Conservation (phyloP, 371 early-diverging fungal genomes). For the Blastocladiella emersonii region DNA sequence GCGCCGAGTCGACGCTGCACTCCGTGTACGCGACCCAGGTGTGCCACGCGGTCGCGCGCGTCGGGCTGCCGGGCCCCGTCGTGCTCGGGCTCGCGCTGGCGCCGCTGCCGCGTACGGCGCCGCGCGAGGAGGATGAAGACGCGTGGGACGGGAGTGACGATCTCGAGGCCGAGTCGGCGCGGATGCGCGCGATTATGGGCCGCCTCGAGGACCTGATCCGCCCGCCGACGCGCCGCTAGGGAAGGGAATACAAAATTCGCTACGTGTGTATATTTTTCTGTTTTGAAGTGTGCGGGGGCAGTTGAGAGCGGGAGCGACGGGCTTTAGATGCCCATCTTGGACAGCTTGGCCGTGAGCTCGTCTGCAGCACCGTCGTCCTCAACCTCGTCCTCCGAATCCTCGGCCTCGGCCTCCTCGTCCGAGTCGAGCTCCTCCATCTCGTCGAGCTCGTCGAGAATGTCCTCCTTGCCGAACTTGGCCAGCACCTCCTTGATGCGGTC, state of each 20-base stretch:
- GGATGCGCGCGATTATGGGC: not conserved
- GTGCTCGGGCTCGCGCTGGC: not conserved
- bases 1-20: not conserved
- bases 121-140: not conserved
- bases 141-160: not conserved
- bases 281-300: too few relatives aligned
- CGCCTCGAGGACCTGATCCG: not conserved
- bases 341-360: not conserved
- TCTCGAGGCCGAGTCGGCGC: not conserved
- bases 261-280: too few relatives aligned
- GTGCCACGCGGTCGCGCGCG: not conserved
- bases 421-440: constrained; percentile 84
- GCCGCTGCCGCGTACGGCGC: not conserved
- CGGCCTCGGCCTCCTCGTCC: constrained; percentile 56
- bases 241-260: too few relatives aligned
- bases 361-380: constrained; percentile 24
- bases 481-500: constrained; percentile 53
- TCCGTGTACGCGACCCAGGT: not conserved
- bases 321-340: too few relatives aligned
- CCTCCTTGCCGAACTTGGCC: constrained; percentile 47
- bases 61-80: not conserved
- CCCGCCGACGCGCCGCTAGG: too few relatives aligned
- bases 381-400: constrained; percentile 48
- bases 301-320: too few relatives aligned
- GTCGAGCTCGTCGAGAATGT: constrained; percentile 77